Conservation (phyloP, 352 stramenopile genomes). For the Pythium dissotocum region DNA sequence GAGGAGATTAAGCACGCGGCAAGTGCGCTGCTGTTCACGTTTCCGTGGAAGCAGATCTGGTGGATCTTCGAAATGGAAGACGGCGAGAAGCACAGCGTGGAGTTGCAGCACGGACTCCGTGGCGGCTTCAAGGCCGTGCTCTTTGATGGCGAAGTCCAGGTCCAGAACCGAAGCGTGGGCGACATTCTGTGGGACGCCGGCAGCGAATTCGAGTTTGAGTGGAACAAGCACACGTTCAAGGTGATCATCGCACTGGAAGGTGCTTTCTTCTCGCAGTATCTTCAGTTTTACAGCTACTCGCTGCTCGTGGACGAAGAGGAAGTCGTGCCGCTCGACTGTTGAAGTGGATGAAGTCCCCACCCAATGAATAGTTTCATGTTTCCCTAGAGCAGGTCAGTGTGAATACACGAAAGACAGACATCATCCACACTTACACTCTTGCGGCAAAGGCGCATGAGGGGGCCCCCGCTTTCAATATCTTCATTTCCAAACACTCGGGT, state of each 20-base stretch:
- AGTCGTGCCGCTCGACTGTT: conserved; percentile 45
- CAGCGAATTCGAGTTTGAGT: conserved; percentile 73
- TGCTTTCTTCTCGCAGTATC: conserved; percentile 83
- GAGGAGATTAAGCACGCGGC: conserved; percentile 86
- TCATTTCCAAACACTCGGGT: neutral
- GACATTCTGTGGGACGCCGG: conserved; percentile 83
- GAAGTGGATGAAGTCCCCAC: neutral
- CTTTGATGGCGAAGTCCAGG: conserved; percentile 64
- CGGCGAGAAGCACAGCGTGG: conserved; percentile 61
- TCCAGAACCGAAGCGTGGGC: conserved; percentile 66
- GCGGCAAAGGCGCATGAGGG: neutral
- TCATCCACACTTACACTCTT: neutral
- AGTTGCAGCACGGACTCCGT: conserved; percentile 77
- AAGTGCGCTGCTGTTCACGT: conserved; percentile 78
- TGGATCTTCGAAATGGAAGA: conserved; percentile 74
- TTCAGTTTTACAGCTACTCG: conserved; percentile 85
- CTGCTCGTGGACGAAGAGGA: conserved; percentile 80
- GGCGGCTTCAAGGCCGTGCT: conserved; percentile 73
- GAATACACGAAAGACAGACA: neutral
- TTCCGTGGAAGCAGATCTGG: conserved; percentile 87
- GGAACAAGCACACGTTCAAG: conserved; percentile 68
- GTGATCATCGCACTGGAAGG: conserved; percentile 77
- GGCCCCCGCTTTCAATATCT: neutral
- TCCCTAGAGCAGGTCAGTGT: conserved; percentile 1
- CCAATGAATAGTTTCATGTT: conserved; percentile 8